phyloP scores from a whole-genome alignment of 768 basidiomycete species.

The Suillus lakei region DNA sequence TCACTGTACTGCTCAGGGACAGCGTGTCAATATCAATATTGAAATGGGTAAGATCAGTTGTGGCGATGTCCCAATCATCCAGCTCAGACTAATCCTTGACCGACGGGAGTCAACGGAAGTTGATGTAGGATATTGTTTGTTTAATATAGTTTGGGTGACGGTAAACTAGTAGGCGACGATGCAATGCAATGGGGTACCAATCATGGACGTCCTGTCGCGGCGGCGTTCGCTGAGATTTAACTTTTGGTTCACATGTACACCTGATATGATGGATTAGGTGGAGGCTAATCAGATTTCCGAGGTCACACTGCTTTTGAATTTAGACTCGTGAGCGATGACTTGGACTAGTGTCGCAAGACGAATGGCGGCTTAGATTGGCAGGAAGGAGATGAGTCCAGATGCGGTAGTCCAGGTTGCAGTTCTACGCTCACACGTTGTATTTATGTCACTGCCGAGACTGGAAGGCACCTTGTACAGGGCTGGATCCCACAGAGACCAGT shows the following conservation, averaged over 20 bases:
- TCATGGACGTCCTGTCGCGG: constrained; percentile 1
- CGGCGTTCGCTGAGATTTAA: constrained; percentile 8
- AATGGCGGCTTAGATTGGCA: constrained; percentile 19
- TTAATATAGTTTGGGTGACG: no score
- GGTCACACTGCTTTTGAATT: constrained; percentile 39
- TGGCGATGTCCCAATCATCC: no score
- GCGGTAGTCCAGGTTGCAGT: constrained; percentile 18
- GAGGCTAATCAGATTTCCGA: constrained; percentile 41
- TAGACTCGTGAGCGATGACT: constrained; percentile 35
- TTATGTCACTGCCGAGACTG: constrained; percentile 42
- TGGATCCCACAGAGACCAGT: constrained; percentile 39
- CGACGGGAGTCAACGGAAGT: no score
- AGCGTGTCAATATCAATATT: not conserved
- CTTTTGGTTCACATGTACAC: not conserved
- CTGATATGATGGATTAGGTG: no score
- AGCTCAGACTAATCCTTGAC: no score
- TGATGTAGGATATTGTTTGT: no score
- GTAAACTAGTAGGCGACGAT: not conserved
- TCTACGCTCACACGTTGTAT: constrained; percentile 39
- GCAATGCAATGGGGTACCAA: no score
- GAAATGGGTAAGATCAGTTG: not conserved
- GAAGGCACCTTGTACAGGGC: constrained; percentile 37
- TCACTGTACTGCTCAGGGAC: not conserved
- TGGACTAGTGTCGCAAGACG: constrained; percentile 11
- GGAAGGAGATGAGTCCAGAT: constrained; percentile 28